phyloP scores from a whole-genome alignment of 2,329 filamentous ascomycete genomes.

The Beauveria brongniartii region DNA sequence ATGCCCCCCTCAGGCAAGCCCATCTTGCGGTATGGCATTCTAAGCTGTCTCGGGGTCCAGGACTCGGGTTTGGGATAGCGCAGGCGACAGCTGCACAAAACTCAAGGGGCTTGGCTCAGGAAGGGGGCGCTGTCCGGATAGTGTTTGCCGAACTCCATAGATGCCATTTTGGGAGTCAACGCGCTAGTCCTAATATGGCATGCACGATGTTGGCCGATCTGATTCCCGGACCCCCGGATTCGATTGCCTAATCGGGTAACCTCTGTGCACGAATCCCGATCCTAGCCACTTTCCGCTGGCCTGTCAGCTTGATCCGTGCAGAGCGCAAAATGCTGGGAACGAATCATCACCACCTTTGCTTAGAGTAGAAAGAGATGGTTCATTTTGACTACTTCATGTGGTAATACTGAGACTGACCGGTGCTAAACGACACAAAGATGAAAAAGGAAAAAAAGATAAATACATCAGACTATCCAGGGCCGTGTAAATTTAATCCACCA shows the following conservation, averaged over 20 bases:
- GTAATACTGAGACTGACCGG: constrained; percentile 1
- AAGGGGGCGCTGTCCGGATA: constrained; percentile 1
- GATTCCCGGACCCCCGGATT: constrained; percentile 7
- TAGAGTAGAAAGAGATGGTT: constrained; percentile 9
- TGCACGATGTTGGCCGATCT: not conserved
- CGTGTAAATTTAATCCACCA: not conserved
- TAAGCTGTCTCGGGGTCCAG: constrained; percentile 1
- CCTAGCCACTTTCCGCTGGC: not conserved
- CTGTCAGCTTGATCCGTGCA: constrained; percentile 7
- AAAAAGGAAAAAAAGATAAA: not conserved
- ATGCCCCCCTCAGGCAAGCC: too few species aligned
- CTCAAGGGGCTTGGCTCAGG: not conserved
- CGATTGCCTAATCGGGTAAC: constrained; percentile 8
- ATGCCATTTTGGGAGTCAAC: not conserved
- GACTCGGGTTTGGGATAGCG: not conserved
- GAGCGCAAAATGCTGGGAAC: constrained; percentile 6
- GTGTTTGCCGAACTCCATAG: not conserved
- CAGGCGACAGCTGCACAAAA: not conserved
- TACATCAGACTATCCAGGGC: constrained; percentile 3
- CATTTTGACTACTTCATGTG: not conserved
- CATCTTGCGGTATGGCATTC: not conserved
- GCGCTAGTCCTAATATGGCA: constrained; percentile 5
- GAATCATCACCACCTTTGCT: not conserved
- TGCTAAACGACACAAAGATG: not conserved
- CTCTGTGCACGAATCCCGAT: not conserved